Conservation (phyloP, 129 eudicot genomes). For the Sambucus nigra region DNA sequence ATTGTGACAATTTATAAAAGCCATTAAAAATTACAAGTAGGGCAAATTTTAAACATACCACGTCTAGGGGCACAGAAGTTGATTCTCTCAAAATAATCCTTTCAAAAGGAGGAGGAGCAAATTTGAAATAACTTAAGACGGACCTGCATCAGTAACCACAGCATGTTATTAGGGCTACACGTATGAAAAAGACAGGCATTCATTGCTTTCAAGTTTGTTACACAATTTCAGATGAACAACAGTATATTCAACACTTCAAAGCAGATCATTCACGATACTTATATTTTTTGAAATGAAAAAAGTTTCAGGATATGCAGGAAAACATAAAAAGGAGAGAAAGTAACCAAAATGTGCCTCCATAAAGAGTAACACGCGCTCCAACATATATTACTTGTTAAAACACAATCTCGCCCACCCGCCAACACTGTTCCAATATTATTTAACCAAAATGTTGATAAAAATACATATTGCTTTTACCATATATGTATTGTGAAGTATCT, state of each 20-base stretch:
- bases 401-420: too few species aligned
- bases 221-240: neutral
- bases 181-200: neutral
- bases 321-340: too few species aligned
- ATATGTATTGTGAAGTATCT: too few species aligned
- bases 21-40: neutral
- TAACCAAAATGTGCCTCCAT: too few species aligned
- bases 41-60: conserved; percentile 28
- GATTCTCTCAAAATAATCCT: conserved; percentile 30
- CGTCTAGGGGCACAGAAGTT: conserved; percentile 17
- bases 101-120: conserved; percentile 75
- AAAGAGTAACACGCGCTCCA: too few species aligned
- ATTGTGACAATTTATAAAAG: too few species aligned
- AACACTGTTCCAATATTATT: too few species aligned
- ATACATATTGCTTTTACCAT: too few species aligned
- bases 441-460: too few species aligned
- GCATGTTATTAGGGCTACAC: conserved; percentile 6
- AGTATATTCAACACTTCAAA: neutral
- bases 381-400: too few species aligned
- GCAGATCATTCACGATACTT: neutral
- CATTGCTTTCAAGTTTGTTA: neutral
- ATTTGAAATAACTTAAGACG: conserved; percentile 48
- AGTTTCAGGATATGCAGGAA: too few species aligned
- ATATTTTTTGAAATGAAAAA: too few species aligned
- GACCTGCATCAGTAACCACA: conserved; percentile 40